Evolutionary conservation across 495 filamentous ascomycete species (phyloP), one percentile per base, ranked within the genome.

Genomic region (Penicillium samsonianum): DNA sequence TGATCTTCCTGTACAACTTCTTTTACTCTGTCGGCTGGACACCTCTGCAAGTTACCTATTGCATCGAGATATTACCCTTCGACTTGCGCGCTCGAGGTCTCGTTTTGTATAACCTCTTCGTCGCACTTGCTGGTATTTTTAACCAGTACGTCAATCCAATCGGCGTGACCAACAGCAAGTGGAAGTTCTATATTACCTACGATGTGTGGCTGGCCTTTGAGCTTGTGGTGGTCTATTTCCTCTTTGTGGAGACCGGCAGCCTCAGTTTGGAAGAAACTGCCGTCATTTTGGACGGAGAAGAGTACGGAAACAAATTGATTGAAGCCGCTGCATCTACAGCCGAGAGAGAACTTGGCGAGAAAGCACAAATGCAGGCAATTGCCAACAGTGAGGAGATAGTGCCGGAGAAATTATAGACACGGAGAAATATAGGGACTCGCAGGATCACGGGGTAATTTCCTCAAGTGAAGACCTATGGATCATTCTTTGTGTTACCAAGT

Each of bases 251-350:
- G 75, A 88, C 85, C 47, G 80, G 78, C 59, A 80, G 82, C 23
- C 77, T 81, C n/a, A 84, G 82, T 30, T 78, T 87, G 49, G 85
- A 88, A 67, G 83, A 86, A 67, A 80, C 87, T n/a, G 80, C 78
- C 55, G 77, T 78, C 68, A 70, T 85, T 62, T 82, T 86, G 61
- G 83, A 86, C 47, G 82, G 82, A 14, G 45, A 57, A 11, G 46
- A 57, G 7, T 42, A 50, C 26, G 55, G 41, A 17, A 25, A 50
- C 11, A 51, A 38, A 11, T 48, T 58, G 16, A 30, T 51, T n/a
- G 55, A 19, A 23, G 17, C 10, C 0, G 37, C 55, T 0, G 47
- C 33, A 45, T 44, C 55, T 10, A 46, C 37, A 10, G 22, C 23
- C 9, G 55, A 58, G 40, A 52, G 14, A 58, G 45, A 17, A 26